These are phyloP conservation scores for Termitomyces titanicus DNA, from an alignment of 768 basidiomycete genomes.

Conservation along the genomic window DNA sequence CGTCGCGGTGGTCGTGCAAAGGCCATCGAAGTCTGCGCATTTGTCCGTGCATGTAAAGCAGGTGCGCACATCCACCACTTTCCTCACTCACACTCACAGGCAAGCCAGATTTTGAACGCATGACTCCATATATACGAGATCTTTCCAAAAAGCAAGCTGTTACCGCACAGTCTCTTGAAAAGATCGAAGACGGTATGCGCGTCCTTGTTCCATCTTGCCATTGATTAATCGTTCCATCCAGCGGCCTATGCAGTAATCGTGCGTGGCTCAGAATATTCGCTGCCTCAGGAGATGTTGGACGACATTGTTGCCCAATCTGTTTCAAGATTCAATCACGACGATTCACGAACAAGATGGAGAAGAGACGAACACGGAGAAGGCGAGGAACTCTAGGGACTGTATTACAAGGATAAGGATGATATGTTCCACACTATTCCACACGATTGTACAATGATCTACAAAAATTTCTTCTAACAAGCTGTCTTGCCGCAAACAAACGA, in stretches of 20 bases:
- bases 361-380: slow-evolving; percentile 22
- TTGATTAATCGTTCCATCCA: slow-evolving; percentile 22
- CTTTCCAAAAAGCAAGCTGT: slow-evolving; percentile 86
- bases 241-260: slow-evolving; percentile 73
- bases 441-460: neutral
- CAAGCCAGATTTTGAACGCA: slow-evolving; percentile 68
- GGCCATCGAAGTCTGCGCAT: slow-evolving; percentile 61
- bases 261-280: slow-evolving; percentile 69
- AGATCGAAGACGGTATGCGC: slow-evolving; percentile 83
- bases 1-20: slow-evolving; percentile 60
- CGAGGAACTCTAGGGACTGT: neutral
- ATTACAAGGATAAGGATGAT: neutral
- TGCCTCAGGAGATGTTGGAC: slow-evolving; percentile 64
- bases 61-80: slow-evolving; percentile 33
- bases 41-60: slow-evolving; percentile 73
- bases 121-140: slow-evolving; percentile 66
- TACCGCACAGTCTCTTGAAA: slow-evolving; percentile 83
- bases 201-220: slow-evolving; percentile 9
- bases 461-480: neutral
- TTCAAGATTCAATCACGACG: slow-evolving; percentile 22
- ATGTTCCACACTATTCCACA: neutral
- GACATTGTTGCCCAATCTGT: slow-evolving; percentile 58
- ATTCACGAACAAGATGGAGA: slow-evolving; percentile 6
- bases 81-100: slow-evolving; percentile 1
- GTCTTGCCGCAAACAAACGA: neutral